Percentiles rank a stretch among this genome's conserved stretches.
phyloP scores from a whole-genome alignment of 176 grass and related monocot genomes.

The Aegilops tauschii region DNA sequence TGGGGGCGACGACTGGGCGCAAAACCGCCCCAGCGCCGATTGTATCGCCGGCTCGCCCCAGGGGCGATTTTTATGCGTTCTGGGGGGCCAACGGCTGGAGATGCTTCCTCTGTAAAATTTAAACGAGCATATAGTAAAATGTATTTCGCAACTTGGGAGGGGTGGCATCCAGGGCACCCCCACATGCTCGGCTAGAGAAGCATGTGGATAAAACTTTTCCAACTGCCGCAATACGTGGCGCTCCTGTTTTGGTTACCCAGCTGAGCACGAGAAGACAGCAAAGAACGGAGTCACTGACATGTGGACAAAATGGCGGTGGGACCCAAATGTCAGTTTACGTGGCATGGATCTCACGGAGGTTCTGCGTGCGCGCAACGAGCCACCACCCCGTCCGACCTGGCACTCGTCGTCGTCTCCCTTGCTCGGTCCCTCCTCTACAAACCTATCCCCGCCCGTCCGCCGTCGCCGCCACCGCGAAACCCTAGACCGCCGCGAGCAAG shows the following conservation, averaged over 20 bases:
- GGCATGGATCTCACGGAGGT: not conserved
- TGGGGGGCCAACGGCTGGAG: no score
- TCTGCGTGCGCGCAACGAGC: not conserved
- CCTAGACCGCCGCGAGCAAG: slow-evolving; percentile 17
- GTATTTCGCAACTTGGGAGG: no score
- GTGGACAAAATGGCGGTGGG: not conserved
- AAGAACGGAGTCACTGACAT: not conserved
- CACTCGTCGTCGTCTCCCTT: not conserved
- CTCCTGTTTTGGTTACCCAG: not conserved
- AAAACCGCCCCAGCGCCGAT: no score
- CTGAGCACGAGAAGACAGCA: not conserved
- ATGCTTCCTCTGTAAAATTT: no score
- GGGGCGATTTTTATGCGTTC: no score
- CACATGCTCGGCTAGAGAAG: no score
- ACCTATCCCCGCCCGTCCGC: not conserved
- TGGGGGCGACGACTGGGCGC: no score
- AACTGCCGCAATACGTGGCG: not conserved
- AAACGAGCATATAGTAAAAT: no score
- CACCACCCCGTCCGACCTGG: slow-evolving; percentile 11
- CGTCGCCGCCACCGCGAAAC: slow-evolving; percentile 23
- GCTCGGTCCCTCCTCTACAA: not conserved
- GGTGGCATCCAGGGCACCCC: no score
- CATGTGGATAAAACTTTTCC: not conserved
- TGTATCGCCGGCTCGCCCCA: no score
- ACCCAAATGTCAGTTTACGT: not conserved